Conservation (phyloP, 768 basidiomycete species). For the Trametes cubensis region DNA sequence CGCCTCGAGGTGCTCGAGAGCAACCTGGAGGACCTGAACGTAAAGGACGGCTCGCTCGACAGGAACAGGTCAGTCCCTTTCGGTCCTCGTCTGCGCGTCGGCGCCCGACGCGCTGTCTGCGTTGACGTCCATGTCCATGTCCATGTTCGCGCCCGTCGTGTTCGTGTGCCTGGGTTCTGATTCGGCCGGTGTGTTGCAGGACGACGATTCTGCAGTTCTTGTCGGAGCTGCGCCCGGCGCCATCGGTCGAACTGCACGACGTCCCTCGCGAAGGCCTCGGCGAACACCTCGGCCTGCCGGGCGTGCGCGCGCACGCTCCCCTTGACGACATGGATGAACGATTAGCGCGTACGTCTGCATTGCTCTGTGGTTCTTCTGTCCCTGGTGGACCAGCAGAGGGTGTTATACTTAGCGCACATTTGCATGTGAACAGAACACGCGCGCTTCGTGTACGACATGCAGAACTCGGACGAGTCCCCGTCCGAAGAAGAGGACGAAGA, state of each 20-base stretch:
- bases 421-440: conserved; percentile 54
- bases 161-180: too few species aligned
- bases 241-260: conserved; percentile 84
- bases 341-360: conserved; percentile 62
- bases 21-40: conserved; percentile 94
- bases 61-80: conserved; percentile 62
- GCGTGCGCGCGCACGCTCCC: conserved; percentile 47
- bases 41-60: conserved; percentile 78
- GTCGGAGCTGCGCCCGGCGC: conserved; percentile 66
- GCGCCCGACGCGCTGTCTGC: too few species aligned
- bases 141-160: neutral
- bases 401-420: neutral
- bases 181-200: conserved; percentile 35
- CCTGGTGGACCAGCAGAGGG: neutral
- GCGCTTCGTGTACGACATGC: conserved; percentile 53
- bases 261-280: conserved; percentile 74
- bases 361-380: neutral
- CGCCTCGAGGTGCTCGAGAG: conserved; percentile 87
- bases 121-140: too few species aligned
- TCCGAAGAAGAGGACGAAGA: conserved; percentile 34
- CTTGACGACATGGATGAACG: conserved; percentile 67
- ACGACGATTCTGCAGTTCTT: conserved; percentile 56
- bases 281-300: conserved; percentile 59
- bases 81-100: neutral
- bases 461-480: conserved; percentile 30